A percentile compares a stretch with the other conserved stretches of the same genome.
Conservation (phyloP, 1,139 yeast species). For the Lodderomyces jiufengensis region DNA sequence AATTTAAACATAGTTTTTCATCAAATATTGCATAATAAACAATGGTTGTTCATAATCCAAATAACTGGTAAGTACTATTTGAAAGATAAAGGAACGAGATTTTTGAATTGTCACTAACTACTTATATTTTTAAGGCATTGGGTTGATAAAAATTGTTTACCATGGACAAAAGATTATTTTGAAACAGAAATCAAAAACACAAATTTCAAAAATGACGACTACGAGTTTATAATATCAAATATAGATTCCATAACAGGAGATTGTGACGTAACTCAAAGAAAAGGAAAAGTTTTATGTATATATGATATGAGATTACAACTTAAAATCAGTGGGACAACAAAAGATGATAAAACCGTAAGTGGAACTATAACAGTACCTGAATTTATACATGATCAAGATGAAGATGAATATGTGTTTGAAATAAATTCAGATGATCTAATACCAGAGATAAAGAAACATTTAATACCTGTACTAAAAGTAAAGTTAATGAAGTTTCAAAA, state of each 20-base stretch:
- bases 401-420: slow-evolving; percentile 58
- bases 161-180: slow-evolving; percentile 68
- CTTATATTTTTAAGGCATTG: slow-evolving; percentile 59
- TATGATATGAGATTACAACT: slow-evolving; percentile 60
- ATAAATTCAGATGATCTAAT: slow-evolving; percentile 38
- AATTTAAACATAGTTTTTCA: too few species aligned
- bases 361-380: slow-evolving; percentile 55
- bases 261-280: slow-evolving; percentile 78
- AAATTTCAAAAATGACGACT: slow-evolving; percentile 30
- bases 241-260: slow-evolving; percentile 59
- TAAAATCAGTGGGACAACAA: slow-evolving; percentile 30
- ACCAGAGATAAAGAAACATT: slow-evolving; percentile 37
- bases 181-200: slow-evolving; percentile 40
- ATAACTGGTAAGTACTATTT: slow-evolving; percentile 63
- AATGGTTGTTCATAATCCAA: slow-evolving; percentile 81
- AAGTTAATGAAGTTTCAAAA: slow-evolving; percentile 56
- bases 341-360: slow-evolving; percentile 16
- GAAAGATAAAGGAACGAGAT: too few species aligned
- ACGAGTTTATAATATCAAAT: slow-evolving; percentile 32
- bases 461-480: slow-evolving; percentile 49
- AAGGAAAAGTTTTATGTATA: slow-evolving; percentile 73
- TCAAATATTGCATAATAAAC: neutral
- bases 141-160: slow-evolving; percentile 76
- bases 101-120: slow-evolving; percentile 5
- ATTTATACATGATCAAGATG: slow-evolving; percentile 71